Evolutionary conservation across 106 monocot genomes (phyloP), one percentile per base, ranked within the genome.

Genomic region (Apostasia ramifera): DNA sequence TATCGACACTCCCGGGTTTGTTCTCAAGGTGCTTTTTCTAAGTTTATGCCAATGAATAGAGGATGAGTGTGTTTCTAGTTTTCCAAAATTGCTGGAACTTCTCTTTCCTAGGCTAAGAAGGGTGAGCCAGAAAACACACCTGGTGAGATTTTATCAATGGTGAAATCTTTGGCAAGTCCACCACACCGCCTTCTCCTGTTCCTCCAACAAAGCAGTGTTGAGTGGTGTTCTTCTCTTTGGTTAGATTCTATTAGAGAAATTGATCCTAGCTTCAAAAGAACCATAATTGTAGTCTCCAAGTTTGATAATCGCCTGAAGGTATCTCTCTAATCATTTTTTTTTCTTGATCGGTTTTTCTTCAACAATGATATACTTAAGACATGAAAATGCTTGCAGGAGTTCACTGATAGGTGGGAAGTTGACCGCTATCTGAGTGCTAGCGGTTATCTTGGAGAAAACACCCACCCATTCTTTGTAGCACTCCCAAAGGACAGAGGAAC

Each of bases 1-100:
- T 49, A 99, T 99, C n/a, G 93, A 99, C 69, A 93, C 98, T 4
- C 93, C 98, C 44, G 98, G 98, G 74, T 99, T 99, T 77, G 87
- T 99, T 61, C 90, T 93, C 62, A 93, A 99, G 98, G 92, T 98
- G 11, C 45, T 47, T 40, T 6, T 45, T 0, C 42, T 63, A 63
- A 63, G 56, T 15, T 13, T 57, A 57, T 57, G 8, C 40, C 40
- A 3, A 39, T 0, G 9, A 59, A 3, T 39, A 59, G 39, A 10
- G 8, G 50, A 5, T 39, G 15, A 37, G 26, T 59, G 26, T 40
- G 41, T 6, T 45, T 47, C 1, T 37, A 43, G 2, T 49, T 44
- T 44, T 9, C 12, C 37, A 26, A 26, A 26, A 26, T 26, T 26
- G 26, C 40, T 62, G 8, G 44, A 62, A 3, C 37, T 65, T 71